Percentiles rank a stretch among this genome's conserved stretches.
Conservation (phyloP, 2,329 filamentous ascomycete species). For the Penicillium paneum region DNA sequence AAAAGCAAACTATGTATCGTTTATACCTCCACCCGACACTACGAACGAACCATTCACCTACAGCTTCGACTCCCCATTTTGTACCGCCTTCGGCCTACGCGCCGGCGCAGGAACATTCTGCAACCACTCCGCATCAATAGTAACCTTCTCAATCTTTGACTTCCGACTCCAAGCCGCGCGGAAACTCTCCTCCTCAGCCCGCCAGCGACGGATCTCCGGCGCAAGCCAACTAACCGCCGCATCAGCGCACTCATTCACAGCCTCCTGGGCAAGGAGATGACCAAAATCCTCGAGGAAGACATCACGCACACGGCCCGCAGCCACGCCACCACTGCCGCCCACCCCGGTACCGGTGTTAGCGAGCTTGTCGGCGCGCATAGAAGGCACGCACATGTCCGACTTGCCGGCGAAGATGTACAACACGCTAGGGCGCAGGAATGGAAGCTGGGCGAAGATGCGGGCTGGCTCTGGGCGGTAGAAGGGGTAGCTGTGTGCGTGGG, state of each 20-base stretch:
- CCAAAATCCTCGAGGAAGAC: slow-evolving; percentile 64
- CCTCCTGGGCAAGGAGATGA: slow-evolving; percentile 83
- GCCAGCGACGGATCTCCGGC: slow-evolving; percentile 57
- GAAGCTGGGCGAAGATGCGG: slow-evolving; percentile 40
- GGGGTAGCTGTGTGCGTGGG: slow-evolving; percentile 31
- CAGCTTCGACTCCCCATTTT: slow-evolving; percentile 26
- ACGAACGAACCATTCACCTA: slow-evolving; percentile 10
- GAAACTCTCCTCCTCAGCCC: slow-evolving; percentile 56
- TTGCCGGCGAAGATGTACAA: slow-evolving; percentile 47
- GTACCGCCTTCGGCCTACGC: slow-evolving; percentile 26
- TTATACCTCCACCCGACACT: neutral
- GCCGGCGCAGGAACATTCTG: slow-evolving; percentile 35
- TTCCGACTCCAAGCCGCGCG: slow-evolving; percentile 53
- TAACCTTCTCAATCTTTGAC: slow-evolving; percentile 54
- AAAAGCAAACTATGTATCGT: neutral
- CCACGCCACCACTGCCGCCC: slow-evolving; percentile 54
- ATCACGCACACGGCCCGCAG: slow-evolving; percentile 64
- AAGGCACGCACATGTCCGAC: slow-evolving; percentile 41
- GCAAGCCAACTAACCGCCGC: slow-evolving; percentile 57
- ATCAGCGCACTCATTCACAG: slow-evolving; percentile 63
- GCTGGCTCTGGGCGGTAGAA: slow-evolving; percentile 47
- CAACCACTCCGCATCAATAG: slow-evolving; percentile 55
- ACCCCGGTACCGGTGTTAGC: slow-evolving; percentile 39
- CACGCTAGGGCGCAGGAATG: slow-evolving; percentile 45
- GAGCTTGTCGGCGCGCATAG: slow-evolving; percentile 43